phyloP scores from a whole-genome alignment of 2,329 filamentous ascomycete genomes.

The Macrophomina phaseolina region DNA sequence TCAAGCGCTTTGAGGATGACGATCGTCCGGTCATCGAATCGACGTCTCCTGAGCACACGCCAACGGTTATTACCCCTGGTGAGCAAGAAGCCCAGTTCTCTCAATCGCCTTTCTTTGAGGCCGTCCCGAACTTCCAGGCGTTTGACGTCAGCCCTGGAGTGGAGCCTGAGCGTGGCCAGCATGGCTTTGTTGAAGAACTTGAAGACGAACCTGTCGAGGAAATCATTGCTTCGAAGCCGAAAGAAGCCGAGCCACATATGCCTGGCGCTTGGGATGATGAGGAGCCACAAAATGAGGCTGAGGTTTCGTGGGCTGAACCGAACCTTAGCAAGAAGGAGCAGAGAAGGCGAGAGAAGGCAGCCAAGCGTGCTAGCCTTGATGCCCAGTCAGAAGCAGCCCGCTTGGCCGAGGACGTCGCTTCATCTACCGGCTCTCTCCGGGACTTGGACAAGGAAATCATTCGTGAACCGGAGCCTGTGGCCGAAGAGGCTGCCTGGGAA shows the following conservation, averaged over 20 bases:
- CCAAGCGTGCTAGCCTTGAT: constrained; percentile 26
- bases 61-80: constrained; percentile 30
- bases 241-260: constrained; percentile 58
- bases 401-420: constrained; percentile 8
- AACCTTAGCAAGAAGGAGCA: constrained; percentile 37
- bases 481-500: constrained; percentile 39
- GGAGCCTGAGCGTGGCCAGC: constrained; percentile 31
- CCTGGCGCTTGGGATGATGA: constrained; percentile 65
- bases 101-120: constrained; percentile 49
- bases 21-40: constrained; percentile 29
- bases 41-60: constrained; percentile 31
- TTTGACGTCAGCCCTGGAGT: constrained; percentile 33
- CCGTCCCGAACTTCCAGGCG: constrained; percentile 45
- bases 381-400: constrained; percentile 35
- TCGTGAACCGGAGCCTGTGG: background rate
- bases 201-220: constrained; percentile 62
- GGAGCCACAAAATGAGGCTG: constrained; percentile 32
- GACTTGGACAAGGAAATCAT: constrained; percentile 7
- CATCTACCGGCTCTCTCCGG: background rate
- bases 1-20: constrained; percentile 35
- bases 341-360: constrained; percentile 34
- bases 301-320: constrained; percentile 31
- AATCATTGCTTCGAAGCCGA: constrained; percentile 34
- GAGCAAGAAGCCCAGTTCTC: constrained; percentile 34
- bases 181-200: constrained; percentile 44